Base-by-base conservation (phyloP, 192 early-diverging fungal species). In the Rhizophagus clarus region DNA sequence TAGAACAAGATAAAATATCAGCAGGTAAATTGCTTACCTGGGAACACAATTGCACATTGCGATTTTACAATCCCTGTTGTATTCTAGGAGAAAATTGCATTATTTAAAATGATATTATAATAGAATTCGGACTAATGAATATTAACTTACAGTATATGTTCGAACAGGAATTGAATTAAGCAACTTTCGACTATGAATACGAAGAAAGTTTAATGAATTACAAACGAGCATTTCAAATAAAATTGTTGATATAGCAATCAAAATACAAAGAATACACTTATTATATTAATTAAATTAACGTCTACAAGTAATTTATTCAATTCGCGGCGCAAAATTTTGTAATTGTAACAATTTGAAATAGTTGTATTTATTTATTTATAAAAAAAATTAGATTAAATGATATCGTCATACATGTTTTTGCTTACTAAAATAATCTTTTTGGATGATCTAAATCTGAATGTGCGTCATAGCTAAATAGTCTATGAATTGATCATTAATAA, bases 11-110 rank as follows among this genome's bases (percentile, higher is more conserved):
- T 20, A 68, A 49, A 68, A 67, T 47, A 49, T 49, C 47, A 49
- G 15, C 9, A 22, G 69, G 26, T 31, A 24, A 32, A 31, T 22
- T 37, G 17, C n/a, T 49, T 71, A 79, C 77, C 77, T 45, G 77
- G 77, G 71, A 79, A 79, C 22, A 79, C 17, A 51, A 79, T 79
- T 32, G 77, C 77, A 14, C 67, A 71, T 6, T 60, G 66, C 20
- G 77, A 10, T 71, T 79, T 79, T 17, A 71, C 77, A 49, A 79
- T 49, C 2, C 49, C 76, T 7, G 63, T 22, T 31, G 42, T 56
- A 51, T 31, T 78, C 76, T 78, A 22, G 2, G 28, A 74, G 31
- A 47, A 7, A 47, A 40, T 2, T n/a, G 4, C 4, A 20, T 56
- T 14, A 56, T 22, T n/a, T 56, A 56, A 56, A 56, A 56, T 3